phyloP scores from a whole-genome alignment of 2,329 filamentous ascomycete genomes.

The Botrytis aclada region DNA sequence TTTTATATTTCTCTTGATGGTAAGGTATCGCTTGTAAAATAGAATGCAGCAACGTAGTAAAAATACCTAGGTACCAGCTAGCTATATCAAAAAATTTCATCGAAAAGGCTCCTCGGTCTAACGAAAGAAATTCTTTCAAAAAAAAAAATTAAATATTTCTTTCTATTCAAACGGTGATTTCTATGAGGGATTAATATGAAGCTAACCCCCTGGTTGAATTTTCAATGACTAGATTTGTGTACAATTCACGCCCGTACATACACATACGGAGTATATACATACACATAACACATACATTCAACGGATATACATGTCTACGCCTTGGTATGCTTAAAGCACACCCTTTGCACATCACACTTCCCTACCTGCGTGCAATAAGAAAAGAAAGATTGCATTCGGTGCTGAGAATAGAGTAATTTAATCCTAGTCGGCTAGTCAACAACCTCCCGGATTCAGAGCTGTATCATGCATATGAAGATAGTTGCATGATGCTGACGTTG shows the following conservation, averaged over 20 bases:
- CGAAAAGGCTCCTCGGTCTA: not conserved
- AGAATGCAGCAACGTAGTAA: too few relatives aligned
- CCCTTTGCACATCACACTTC: not conserved
- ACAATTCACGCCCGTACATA: not conserved
- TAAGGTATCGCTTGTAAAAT: not conserved
- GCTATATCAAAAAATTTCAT: not conserved
- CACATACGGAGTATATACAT: not conserved
- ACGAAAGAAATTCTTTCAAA: not conserved
- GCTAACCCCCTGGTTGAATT: not conserved
- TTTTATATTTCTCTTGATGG: not conserved
- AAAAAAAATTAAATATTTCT: not conserved
- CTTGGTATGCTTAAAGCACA: not conserved
- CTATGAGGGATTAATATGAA: conserved; percentile 12
- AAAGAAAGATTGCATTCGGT: not conserved
- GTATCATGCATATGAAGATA: not conserved
- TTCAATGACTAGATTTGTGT: not conserved
- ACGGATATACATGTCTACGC: not conserved
- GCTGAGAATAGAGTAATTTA: not conserved
- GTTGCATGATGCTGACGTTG: conserved; percentile 8
- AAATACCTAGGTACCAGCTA: not conserved
- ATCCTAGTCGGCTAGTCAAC: not conserved
- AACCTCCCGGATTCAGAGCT: not conserved
- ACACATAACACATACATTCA: not conserved
- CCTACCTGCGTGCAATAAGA: not conserved
- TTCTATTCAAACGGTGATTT: not conserved